Percentiles rank a stretch among this genome's conserved stretches.
These are phyloP conservation scores for Lactarius evosmus DNA, from an alignment of 768 basidiomycete genomes.

Conservation along the genomic window DNA sequence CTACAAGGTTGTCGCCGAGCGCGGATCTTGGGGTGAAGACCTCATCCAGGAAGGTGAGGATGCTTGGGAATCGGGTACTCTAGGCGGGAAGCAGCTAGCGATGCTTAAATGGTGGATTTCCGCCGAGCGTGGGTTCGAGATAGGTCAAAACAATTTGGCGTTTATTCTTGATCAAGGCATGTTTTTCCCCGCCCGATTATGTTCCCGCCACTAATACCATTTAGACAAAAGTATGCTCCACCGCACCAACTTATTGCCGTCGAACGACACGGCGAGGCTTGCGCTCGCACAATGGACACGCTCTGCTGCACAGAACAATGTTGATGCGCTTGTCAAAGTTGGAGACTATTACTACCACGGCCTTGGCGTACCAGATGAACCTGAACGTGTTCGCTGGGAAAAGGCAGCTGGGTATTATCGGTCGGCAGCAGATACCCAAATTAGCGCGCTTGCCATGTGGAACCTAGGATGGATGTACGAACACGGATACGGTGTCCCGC, in stretches of 20 bases:
- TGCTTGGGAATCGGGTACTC: conserved; percentile 66
- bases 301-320: conserved; percentile 87
- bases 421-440: conserved; percentile 87
- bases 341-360: conserved; percentile 97
- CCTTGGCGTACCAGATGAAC: conserved; percentile 69
- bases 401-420: conserved; percentile 94
- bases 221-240: conserved; percentile 70
- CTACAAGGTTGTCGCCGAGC: conserved; percentile 89
- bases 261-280: conserved; percentile 76
- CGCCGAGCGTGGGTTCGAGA: conserved; percentile 87
- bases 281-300: conserved; percentile 94
- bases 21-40: conserved; percentile 84
- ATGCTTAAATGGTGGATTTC: conserved; percentile 95
- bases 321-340: conserved; percentile 97
- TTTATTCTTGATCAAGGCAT: conserved; percentile 88
- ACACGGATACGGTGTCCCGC: conserved; percentile 87
- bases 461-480: conserved; percentile 99
- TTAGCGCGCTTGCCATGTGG: conserved; percentile 96
- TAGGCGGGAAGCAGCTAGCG: conserved; percentile 74
- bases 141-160: conserved; percentile 93
- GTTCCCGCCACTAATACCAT: conserved; percentile 6
- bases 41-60: conserved; percentile 76
- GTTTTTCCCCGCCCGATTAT: conserved; percentile 26
- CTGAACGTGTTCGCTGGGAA: conserved; percentile 65
- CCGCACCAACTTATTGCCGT: conserved; percentile 63